These are phyloP conservation scores for Alternaria ventricosa DNA, from an alignment of 2,329 filamentous ascomycete genomes.

Conservation along the genomic window DNA sequence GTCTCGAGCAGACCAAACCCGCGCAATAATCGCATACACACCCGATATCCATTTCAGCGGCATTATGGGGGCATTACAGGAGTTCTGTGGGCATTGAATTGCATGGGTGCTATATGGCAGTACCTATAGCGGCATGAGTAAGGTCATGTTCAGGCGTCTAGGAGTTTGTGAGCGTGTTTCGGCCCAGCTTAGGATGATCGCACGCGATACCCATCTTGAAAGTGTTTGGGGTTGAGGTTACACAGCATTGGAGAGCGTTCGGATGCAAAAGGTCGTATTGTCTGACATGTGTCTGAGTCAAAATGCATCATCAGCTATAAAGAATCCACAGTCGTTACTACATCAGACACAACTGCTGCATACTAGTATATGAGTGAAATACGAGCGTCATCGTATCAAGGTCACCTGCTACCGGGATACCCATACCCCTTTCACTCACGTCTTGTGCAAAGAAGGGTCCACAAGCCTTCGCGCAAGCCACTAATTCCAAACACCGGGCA, in stretches of 20 bases:
- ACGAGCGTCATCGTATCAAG: neutral
- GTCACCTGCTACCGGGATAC: conserved; percentile 7
- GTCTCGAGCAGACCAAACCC: conserved; percentile 48
- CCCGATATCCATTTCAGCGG: conserved; percentile 38
- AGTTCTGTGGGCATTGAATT: conserved; percentile 36
- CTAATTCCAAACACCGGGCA: conserved; percentile 8
- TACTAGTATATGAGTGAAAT: neutral
- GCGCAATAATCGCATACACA: conserved; percentile 27
- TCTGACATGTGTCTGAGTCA: neutral
- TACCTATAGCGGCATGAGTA: conserved; percentile 23
- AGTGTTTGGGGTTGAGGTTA: conserved; percentile 16
- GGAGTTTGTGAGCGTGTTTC: conserved; percentile 20
- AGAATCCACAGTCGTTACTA: neutral
- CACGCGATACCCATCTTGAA: conserved; percentile 37
- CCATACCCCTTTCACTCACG: conserved; percentile 3
- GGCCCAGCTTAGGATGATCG: conserved; percentile 17
- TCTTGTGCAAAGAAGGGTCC: neutral
- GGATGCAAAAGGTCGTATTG: neutral
- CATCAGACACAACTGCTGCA: neutral
- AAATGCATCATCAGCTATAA: neutral
- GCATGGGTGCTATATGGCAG: conserved; percentile 21
- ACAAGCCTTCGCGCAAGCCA: conserved; percentile 1
- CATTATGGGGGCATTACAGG: conserved; percentile 46
- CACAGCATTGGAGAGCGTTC: neutral
- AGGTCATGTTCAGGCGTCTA: conserved; percentile 34